A percentile compares a stretch with the other conserved stretches of the same genome.
These are phyloP conservation scores for Biscutella auriculata DNA, from an alignment of 441 rosid genomes.

Conservation along the genomic window DNA sequence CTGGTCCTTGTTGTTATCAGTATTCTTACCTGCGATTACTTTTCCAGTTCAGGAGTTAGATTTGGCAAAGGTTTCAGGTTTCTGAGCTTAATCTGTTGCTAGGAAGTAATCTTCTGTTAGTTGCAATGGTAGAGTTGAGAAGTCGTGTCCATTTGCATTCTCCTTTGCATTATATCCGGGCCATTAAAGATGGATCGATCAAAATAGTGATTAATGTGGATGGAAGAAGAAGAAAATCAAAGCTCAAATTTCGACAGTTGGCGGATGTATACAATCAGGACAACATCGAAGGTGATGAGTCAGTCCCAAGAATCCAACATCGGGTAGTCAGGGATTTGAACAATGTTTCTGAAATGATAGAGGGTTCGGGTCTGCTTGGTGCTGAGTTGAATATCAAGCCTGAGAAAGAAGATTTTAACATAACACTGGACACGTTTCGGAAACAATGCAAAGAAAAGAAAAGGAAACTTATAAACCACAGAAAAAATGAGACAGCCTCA, in stretches of 20 bases:
- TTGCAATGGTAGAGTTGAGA: conserved; percentile 41
- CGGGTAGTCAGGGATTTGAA: conserved; percentile 13
- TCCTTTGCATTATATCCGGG: conserved; percentile 16
- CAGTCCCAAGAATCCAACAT: conserved; percentile 4
- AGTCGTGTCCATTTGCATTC: conserved; percentile 30
- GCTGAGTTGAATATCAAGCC: conserved; percentile 1
- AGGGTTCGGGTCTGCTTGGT: conserved; percentile 7
- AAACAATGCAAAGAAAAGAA: conserved; percentile 44
- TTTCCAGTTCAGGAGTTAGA: background rate
- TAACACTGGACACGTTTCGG: conserved; percentile 47
- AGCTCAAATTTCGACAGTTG: conserved; percentile 30
- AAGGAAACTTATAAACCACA: conserved; percentile 26
- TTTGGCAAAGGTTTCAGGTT: background rate
- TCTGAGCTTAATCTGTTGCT: background rate
- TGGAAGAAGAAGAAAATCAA: conserved; percentile 19
- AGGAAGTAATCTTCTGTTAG: background rate
- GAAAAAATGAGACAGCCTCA: conserved; percentile 12
- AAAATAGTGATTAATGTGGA: conserved; percentile 23
- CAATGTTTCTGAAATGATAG: conserved; percentile 8
- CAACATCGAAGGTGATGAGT: background rate
- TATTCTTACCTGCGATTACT: background rate
- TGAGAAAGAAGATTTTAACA: conserved; percentile 19
- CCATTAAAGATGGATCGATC: conserved; percentile 25
- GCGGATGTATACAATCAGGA: conserved; percentile 24
- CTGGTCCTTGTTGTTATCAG: background rate